These are phyloP conservation scores for Moesziomyces sp. DNA, from an alignment of 1,284 basidiomycete genomes.

Conservation along the genomic window DNA sequence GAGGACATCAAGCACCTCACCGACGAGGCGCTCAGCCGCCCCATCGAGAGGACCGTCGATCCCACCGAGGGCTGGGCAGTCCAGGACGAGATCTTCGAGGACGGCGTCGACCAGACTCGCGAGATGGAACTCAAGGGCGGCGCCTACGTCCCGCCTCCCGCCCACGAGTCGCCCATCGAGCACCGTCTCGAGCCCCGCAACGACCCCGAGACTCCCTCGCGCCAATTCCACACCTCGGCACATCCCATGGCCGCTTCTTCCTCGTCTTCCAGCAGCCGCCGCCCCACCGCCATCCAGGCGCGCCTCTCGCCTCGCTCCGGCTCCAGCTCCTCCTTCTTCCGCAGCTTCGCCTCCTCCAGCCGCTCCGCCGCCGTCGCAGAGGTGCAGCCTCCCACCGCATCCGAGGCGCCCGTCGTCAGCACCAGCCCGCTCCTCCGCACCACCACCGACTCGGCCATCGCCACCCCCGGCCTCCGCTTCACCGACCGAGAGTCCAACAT, in stretches of 20 bases:
- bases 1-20: constrained; percentile 59
- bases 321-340: constrained; percentile 25
- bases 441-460: constrained; percentile 46
- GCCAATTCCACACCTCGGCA: constrained; percentile 41
- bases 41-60: constrained; percentile 57
- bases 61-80: constrained; percentile 58
- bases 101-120: constrained; percentile 55
- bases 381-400: constrained; percentile 23
- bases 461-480: constrained; percentile 54
- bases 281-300: constrained; percentile 52
- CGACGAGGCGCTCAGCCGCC: constrained; percentile 49
- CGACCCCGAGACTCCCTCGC: constrained; percentile 38
- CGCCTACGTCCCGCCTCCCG: constrained; percentile 43
- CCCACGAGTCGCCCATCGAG: constrained; percentile 50
- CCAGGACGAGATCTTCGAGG: constrained; percentile 60
- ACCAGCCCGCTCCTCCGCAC: constrained; percentile 45
- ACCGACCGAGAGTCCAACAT: constrained; percentile 50
- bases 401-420: constrained; percentile 42
- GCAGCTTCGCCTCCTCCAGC: constrained; percentile 48
- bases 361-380: constrained; percentile 38
- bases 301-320: constrained; percentile 8
- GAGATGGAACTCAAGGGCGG: constrained; percentile 54
- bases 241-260: constrained; percentile 19
- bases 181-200: constrained; percentile 61
- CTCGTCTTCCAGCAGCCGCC: constrained; percentile 20